Evolutionary conservation across 1,284 basidiomycete species (phyloP).

Genomic region (Leccinum ponderosum): DNA sequence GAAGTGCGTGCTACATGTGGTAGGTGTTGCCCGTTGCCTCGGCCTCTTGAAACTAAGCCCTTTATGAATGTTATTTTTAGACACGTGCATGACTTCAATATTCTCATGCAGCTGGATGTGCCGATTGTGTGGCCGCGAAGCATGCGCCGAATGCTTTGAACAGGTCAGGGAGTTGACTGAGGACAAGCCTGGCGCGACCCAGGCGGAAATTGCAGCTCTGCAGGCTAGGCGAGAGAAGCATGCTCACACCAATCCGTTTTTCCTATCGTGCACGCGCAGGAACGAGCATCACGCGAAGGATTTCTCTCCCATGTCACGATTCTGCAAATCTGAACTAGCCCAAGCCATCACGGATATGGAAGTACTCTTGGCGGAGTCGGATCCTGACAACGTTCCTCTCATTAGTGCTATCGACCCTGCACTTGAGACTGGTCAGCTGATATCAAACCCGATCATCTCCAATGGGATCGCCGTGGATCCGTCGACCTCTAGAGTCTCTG

Average conservation of each 20-base stretch:
- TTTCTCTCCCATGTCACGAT: constrained; percentile 81
- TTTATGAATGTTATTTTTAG: constrained; percentile 39
- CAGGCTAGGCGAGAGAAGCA: constrained; percentile 59
- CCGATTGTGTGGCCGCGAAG: constrained; percentile 83
- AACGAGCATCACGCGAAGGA: constrained; percentile 66
- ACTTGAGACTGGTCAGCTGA: constrained; percentile 19
- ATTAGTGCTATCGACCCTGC: constrained; percentile 25
- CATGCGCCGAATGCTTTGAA: constrained; percentile 81
- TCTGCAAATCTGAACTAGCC: constrained; percentile 64
- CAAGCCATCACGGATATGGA: constrained; percentile 70
- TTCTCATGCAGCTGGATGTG: constrained; percentile 92
- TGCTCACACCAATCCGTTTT: constrained; percentile 67
- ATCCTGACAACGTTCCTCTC: constrained; percentile 26
- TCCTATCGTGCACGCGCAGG: constrained; percentile 66
- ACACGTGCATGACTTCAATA: constrained; percentile 91
- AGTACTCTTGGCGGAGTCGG: constrained; percentile 41
- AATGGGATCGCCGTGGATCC: constrained; percentile 13
- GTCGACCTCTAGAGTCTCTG: constrained; percentile 6
- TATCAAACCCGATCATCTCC: constrained; percentile 5
- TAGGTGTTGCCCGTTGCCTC: constrained; percentile 39
- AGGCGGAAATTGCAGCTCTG: constrained; percentile 47
- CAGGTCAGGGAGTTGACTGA: constrained; percentile 67
- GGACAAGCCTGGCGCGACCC: constrained; percentile 47
- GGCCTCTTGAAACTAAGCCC: constrained; percentile 5
- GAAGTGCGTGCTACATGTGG: constrained; percentile 84